Conservation (phyloP, 1,284 basidiomycete genomes). For the Apiotrichum veenhuisii region DNA sequence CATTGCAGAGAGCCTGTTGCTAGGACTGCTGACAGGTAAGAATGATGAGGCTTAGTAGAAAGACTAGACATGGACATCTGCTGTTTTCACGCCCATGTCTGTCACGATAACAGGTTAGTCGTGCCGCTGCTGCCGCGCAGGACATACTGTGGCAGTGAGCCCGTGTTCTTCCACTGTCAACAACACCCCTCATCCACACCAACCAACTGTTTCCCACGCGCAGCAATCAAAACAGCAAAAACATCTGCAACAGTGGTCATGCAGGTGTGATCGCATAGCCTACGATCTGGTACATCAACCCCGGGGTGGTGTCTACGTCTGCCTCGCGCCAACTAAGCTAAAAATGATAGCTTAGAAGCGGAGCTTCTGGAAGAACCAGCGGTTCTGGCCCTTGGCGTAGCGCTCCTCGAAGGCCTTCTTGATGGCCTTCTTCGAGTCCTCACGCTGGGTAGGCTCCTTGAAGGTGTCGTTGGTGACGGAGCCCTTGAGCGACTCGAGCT, state of each 20-base stretch:
- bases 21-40: too few species aligned
- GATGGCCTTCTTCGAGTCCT: slow-evolving; percentile 89
- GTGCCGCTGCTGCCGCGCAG: too few species aligned
- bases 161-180: too few species aligned
- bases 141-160: too few species aligned
- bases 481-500: slow-evolving; percentile 88
- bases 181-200: too few species aligned
- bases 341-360: slow-evolving; percentile 27
- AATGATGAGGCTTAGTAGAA: too few species aligned
- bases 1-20: too few species aligned
- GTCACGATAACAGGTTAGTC: too few species aligned
- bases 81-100: too few species aligned
- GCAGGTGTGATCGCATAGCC: slow-evolving; percentile 22
- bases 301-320: slow-evolving; percentile 4
- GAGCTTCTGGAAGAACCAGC: slow-evolving; percentile 62
- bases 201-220: too few species aligned
- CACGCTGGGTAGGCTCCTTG: slow-evolving; percentile 89
- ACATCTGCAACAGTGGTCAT: slow-evolving; percentile 7
- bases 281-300: slow-evolving; percentile 22
- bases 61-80: too few species aligned
- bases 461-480: slow-evolving; percentile 78
- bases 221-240: too few species aligned
- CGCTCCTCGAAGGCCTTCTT: slow-evolving; percentile 94
- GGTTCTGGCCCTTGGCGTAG: slow-evolving; percentile 86
- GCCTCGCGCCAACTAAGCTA: not conserved